Base-by-base conservation (phyloP, 1,284 basidiomycete genomes). In the Phylloporus sp. region DNA sequence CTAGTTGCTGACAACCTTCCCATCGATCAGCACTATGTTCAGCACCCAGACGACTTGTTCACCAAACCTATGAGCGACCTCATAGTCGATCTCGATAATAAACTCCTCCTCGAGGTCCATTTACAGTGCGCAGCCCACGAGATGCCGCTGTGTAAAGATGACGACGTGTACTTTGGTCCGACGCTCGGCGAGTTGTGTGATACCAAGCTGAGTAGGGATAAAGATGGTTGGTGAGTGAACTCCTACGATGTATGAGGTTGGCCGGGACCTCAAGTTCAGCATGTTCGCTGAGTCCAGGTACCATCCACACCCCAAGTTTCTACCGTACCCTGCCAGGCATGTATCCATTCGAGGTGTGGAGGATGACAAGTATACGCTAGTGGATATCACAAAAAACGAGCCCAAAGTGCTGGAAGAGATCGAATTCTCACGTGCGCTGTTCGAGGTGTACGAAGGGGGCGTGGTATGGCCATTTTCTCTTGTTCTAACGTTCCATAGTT, bases 111-210 rank as follows among this genome's bases (percentile, higher is more conserved):
- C 2, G 94, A 96, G 79, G 89, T 87, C 2, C 95, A 96, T 74
- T 77, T 97, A 11, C 94, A 96, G 74, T 97, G 95, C 70, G 95
- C 95, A 7, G 93, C 88, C 0, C 82, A 90, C 63, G 95, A 97
- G 76, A 92, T 97, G 86, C 95, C 95, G 0, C 72, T 96, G 40
- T 86, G 85, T 18, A 66, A 77, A 1, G 86, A 87, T 28, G 95
- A 97, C 68, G 79, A 81, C 51, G 71, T 76, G 31, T 97, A 91
- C 77, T 97, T 96, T 73, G 95, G 93, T 10, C 80, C 80, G 37
- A 73, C 77, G 62, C 86, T 84, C 73, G 80, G 78, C 49, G 82
- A 82, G 64, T 74, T 88, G 58, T 94, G 84, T 73, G 85, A 85
- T 64, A 79, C 76, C 32, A 81, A 77, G 69, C 83, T 91, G 40